These are phyloP conservation scores for Begonia peltatifolia DNA, from an alignment of 306 rosid genomes.

Conservation along the genomic window DNA sequence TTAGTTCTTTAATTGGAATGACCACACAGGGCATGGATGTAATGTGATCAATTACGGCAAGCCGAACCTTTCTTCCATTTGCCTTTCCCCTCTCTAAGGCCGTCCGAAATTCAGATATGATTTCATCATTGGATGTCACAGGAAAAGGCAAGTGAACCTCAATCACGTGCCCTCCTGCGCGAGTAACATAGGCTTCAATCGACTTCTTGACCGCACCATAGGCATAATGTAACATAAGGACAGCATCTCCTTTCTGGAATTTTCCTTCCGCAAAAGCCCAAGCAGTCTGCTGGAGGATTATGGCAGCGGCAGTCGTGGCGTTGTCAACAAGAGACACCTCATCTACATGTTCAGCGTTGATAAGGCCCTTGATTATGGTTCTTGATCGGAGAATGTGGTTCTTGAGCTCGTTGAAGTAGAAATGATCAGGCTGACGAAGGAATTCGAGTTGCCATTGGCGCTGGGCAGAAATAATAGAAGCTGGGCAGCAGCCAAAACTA, in stretches of 20 bases:
- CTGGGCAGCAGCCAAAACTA: slow-evolving; percentile 75
- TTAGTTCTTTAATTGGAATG: slow-evolving; percentile 66
- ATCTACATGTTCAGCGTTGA: slow-evolving; percentile 61
- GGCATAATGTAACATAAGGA: slow-evolving; percentile 79
- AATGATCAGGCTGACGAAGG: slow-evolving; percentile 73
- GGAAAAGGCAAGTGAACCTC: slow-evolving; percentile 89
- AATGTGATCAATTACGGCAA: slow-evolving; percentile 91
- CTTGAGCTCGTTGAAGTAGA: slow-evolving; percentile 65
- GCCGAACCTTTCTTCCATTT: slow-evolving; percentile 56
- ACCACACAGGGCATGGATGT: slow-evolving; percentile 96
- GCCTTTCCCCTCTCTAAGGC: slow-evolving; percentile 62
- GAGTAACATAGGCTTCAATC: slow-evolving; percentile 70
- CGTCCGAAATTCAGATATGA: slow-evolving; percentile 46
- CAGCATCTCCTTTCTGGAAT: slow-evolving; percentile 57
- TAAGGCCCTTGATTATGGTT: slow-evolving; percentile 37
- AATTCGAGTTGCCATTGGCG: slow-evolving; percentile 32
- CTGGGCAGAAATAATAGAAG: slow-evolving; percentile 52
- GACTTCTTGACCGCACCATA: slow-evolving; percentile 89
- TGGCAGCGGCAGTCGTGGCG: slow-evolving; percentile 99
- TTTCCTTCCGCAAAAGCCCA: slow-evolving; percentile 67
- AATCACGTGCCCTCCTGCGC: slow-evolving; percentile 74
- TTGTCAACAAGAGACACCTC: slow-evolving; percentile 87
- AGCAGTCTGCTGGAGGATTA: slow-evolving; percentile 68
- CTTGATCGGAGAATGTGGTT: slow-evolving; percentile 43
- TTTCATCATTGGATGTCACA: slow-evolving; percentile 53